phyloP scores from a whole-genome alignment of 345 rosid genomes.

The Rhizophora apiculata region DNA sequence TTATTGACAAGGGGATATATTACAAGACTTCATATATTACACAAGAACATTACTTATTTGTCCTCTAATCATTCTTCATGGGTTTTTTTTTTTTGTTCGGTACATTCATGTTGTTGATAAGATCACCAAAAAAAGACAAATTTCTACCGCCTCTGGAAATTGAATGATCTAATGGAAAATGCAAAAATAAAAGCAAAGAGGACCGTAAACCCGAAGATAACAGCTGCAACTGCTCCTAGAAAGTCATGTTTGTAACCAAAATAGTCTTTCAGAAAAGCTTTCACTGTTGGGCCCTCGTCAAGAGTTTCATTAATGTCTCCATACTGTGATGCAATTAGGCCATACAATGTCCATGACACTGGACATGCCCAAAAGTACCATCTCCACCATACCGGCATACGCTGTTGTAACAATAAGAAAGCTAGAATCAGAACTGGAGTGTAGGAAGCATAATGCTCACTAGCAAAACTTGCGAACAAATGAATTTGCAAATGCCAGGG shows the following conservation, averaged over 20 bases:
- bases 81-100: too few species aligned
- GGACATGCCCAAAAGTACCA: constrained; percentile 47
- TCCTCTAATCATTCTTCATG: too few species aligned
- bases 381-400: constrained; percentile 37
- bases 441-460: neutral
- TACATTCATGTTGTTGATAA: too few species aligned
- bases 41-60: too few species aligned
- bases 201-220: constrained; percentile 1
- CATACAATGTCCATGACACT: constrained; percentile 33
- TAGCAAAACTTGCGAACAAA: neutral
- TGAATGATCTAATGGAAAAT: constrained; percentile 12
- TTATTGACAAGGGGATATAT: too few species aligned
- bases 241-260: constrained; percentile 23
- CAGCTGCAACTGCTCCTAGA: constrained; percentile 16
- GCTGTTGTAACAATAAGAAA: too few species aligned
- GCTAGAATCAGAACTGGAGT: too few species aligned
- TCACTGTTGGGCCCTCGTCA: neutral
- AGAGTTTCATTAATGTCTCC: neutral
- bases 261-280: neutral
- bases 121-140: neutral
- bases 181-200: constrained; percentile 20
- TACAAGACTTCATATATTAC: too few species aligned
- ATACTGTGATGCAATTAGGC: constrained; percentile 19
- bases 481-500: neutral
- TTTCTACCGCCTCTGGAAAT: constrained; percentile 24